These are phyloP conservation scores for Psilocybe cyanescens DNA, from an alignment of 768 basidiomycete genomes.

Conservation along the genomic window DNA sequence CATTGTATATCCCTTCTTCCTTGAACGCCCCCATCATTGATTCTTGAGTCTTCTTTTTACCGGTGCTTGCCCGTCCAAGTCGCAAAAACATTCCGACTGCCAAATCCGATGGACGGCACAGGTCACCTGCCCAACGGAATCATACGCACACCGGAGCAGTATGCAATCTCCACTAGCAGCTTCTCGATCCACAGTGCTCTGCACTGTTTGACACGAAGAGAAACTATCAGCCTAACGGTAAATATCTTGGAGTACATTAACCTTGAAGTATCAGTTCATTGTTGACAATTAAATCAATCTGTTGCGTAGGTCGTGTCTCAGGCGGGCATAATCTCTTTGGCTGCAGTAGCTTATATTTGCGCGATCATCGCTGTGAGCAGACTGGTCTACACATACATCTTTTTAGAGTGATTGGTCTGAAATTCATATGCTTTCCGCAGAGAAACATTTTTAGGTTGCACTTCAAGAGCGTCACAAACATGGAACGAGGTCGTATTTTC, in stretches of 20 bases:
- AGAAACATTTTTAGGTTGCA: constrained; percentile 31
- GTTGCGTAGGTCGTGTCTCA: constrained; percentile 34
- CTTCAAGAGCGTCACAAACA: constrained; percentile 19
- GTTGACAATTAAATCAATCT: background rate
- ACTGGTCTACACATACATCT: background rate
- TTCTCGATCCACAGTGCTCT: constrained; percentile 13
- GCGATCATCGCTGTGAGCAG: constrained; percentile 31
- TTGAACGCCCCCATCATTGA: background rate
- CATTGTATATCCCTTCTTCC: background rate
- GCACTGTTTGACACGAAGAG: constrained; percentile 33
- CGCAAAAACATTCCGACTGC: background rate
- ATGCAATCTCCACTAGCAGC: constrained; percentile 1
- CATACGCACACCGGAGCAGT: constrained; percentile 11
- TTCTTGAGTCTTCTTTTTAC: background rate
- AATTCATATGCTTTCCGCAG: constrained; percentile 12
- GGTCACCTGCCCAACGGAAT: background rate
- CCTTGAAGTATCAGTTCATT: background rate
- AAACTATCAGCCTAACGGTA: constrained; percentile 41
- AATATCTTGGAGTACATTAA: background rate
- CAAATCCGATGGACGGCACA: background rate
- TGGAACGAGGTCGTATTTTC: constrained; percentile 28
- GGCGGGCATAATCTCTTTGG: constrained; percentile 36
- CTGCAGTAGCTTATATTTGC: constrained; percentile 37
- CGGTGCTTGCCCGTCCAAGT: background rate
- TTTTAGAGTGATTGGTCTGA: background rate